Conservation (phyloP, 192 early-diverging fungal genomes). For the Dissophora globulifera region DNA sequence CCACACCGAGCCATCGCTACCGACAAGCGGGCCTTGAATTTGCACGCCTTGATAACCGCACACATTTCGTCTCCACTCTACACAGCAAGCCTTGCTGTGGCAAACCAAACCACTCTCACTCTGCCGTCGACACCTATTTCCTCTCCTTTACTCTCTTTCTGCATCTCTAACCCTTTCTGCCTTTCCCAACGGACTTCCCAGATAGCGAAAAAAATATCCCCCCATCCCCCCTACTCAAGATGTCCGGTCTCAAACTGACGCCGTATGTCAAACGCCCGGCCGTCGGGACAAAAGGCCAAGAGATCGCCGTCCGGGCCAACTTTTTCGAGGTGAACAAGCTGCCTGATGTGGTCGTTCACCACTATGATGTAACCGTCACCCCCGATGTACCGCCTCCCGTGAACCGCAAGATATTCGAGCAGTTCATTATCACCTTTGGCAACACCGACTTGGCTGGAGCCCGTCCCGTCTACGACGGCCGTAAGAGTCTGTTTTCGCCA, state of each 20-base stretch:
- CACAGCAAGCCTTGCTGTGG: too few relatives aligned
- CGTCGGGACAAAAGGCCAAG: conserved; percentile 57
- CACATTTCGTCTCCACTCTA: too few relatives aligned
- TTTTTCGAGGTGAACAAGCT: conserved; percentile 81
- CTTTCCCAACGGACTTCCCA: neutral
- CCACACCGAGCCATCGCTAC: too few relatives aligned
- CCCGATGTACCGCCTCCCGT: conserved; percentile 83
- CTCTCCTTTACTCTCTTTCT: too few relatives aligned
- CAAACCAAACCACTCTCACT: too few relatives aligned
- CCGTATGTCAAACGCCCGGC: conserved; percentile 58
- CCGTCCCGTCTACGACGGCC: conserved; percentile 83
- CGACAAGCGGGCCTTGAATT: too few relatives aligned
- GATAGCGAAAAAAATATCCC: neutral
- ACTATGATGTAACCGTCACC: conserved; percentile 83
- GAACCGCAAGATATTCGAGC: conserved; percentile 73
- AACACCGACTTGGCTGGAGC: conserved; percentile 66
- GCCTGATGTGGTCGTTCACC: conserved; percentile 75
- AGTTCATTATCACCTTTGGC: conserved; percentile 64
- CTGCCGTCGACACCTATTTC: too few relatives aligned
- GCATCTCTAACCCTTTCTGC: too few relatives aligned
- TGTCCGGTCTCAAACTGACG: conserved; percentile 40
- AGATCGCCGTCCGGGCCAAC: conserved; percentile 68
- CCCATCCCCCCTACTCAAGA: conserved; percentile 3
- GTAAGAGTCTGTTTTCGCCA: conserved; percentile 80
- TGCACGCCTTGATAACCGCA: too few relatives aligned